phyloP scores from a whole-genome alignment of 1,139 yeast species.

The Scheffersomyces lignicola region DNA sequence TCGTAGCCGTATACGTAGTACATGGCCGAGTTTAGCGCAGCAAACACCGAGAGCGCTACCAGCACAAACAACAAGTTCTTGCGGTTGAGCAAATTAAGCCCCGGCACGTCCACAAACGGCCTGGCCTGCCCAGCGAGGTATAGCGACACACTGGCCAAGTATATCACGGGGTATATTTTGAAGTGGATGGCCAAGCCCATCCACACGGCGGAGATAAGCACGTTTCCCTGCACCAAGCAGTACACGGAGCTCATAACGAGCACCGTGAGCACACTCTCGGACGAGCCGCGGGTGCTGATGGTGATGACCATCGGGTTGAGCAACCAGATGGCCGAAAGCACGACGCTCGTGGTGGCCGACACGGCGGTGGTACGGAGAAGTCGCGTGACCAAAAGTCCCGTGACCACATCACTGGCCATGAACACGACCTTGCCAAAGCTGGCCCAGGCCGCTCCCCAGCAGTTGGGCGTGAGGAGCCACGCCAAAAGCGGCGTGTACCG shows the following conservation, averaged over 20 bases:
- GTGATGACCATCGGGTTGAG: constrained; percentile 94
- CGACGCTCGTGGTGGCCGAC: constrained; percentile 19
- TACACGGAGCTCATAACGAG: constrained; percentile 65
- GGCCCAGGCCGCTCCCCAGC: constrained; percentile 46
- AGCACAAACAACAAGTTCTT: constrained; percentile 48
- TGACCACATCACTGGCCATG: constrained; percentile 72
- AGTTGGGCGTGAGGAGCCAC: constrained; percentile 75
- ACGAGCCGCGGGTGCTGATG: constrained; percentile 89
- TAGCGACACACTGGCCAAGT: constrained; percentile 56
- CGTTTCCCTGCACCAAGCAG: constrained; percentile 29
- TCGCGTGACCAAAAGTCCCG: constrained; percentile 67
- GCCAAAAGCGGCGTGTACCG: constrained; percentile 89
- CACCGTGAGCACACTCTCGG: constrained; percentile 86
- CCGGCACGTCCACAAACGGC: constrained; percentile 28
- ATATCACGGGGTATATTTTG: constrained; percentile 88
- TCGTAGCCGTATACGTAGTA: constrained; percentile 69
- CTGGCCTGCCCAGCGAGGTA: constrained; percentile 21
- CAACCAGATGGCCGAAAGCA: constrained; percentile 71
- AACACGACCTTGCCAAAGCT: constrained; percentile 81
- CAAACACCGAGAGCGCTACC: constrained; percentile 43
- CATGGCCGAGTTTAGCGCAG: constrained; percentile 55
- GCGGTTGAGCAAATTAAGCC: constrained; percentile 39
- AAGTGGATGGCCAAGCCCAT: constrained; percentile 85
- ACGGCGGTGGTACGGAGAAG: constrained; percentile 20
- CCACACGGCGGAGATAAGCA: constrained; percentile 57